Percentiles rank a stretch among this genome's conserved stretches.
These are phyloP conservation scores for Zoysia japonica DNA, from an alignment of 176 grass and related monocot genomes.

Conservation along the genomic window DNA sequence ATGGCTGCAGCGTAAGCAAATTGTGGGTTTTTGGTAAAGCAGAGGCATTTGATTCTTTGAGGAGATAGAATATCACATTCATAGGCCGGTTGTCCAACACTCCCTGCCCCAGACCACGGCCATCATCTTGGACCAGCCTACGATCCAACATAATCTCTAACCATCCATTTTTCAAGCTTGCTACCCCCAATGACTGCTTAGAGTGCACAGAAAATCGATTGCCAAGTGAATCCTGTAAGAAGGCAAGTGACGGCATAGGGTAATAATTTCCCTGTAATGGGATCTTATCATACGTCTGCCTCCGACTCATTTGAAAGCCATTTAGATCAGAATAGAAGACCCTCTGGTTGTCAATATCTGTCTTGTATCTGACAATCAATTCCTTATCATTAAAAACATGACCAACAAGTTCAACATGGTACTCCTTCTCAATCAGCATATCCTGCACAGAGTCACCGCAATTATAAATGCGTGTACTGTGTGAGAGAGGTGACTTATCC, in stretches of 20 bases:
- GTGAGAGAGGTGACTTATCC: constrained; percentile 67
- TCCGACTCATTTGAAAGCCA: constrained; percentile 96
- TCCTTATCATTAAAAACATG: constrained; percentile 78
- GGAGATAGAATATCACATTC: constrained; percentile 88
- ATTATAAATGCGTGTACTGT: constrained; percentile 85
- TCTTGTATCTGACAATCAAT: constrained; percentile 92
- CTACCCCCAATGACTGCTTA: constrained; percentile 82
- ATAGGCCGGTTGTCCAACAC: constrained; percentile 86
- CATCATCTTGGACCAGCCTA: constrained; percentile 79
- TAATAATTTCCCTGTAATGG: constrained; percentile 99
- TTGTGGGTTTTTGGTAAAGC: constrained; percentile 63
- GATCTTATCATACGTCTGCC: constrained; percentile 91
- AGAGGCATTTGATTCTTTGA: constrained; percentile 80
- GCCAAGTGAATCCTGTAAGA: constrained; percentile 84
- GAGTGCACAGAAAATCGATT: constrained; percentile 87
- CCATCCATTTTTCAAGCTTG: constrained; percentile 95
- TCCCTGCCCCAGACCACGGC: constrained; percentile 89
- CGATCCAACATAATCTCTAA: constrained; percentile 98
- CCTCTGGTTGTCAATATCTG: constrained; percentile 79
- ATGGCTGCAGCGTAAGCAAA: constrained; percentile 76
- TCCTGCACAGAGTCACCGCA: constrained; percentile 70
- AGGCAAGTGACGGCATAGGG: constrained; percentile 91
- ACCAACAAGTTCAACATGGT: constrained; percentile 88
- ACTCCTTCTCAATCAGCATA: constrained; percentile 94
- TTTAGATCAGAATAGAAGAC: constrained; percentile 96